Conservation (phyloP, 805 yeast species). For the Wickerhamomyces sydowiorum region DNA sequence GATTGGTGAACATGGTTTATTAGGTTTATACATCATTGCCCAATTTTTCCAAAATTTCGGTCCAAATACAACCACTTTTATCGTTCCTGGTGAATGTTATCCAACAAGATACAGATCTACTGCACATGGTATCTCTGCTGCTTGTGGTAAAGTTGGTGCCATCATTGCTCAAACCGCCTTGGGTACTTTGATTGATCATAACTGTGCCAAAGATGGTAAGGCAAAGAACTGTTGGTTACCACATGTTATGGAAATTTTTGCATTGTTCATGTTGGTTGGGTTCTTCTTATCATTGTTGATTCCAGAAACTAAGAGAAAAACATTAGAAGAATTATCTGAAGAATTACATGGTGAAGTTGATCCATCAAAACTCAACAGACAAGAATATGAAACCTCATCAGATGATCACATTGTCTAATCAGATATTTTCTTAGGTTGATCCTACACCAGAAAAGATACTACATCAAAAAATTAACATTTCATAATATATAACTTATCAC, state of each 20-base stretch:
- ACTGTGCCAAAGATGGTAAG: slow-evolving; percentile 54
- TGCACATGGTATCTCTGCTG: slow-evolving; percentile 94
- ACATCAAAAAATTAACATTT: too few relatives aligned
- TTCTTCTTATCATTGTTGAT: slow-evolving; percentile 55
- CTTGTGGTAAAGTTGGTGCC: slow-evolving; percentile 88
- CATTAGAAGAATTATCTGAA: slow-evolving; percentile 80
- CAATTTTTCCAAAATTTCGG: slow-evolving; percentile 92
- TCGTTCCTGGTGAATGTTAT: slow-evolving; percentile 87
- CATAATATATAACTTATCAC: too few relatives aligned
- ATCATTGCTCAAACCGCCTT: slow-evolving; percentile 84
- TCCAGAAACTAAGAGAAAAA: slow-evolving; percentile 90
- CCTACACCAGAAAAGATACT: too few relatives aligned
- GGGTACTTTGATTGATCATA: slow-evolving; percentile 78
- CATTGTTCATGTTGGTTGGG: slow-evolving; percentile 87
- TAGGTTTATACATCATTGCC: slow-evolving; percentile 72
- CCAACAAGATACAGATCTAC: slow-evolving; percentile 95
- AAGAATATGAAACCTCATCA: slow-evolving; percentile 12
- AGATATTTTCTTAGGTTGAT: too few relatives aligned
- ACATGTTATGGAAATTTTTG: slow-evolving; percentile 91
- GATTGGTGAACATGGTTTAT: slow-evolving; percentile 56
- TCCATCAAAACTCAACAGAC: slow-evolving; percentile 29
- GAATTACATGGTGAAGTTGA: slow-evolving; percentile 77
- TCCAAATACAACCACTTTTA: slow-evolving; percentile 88
- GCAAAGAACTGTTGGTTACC: slow-evolving; percentile 70
- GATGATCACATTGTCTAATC: slow-evolving; percentile 11